Evolutionary conservation across 108 stramenopile genomes (phyloP).

Genomic region (Cyclotella cryptica): DNA sequence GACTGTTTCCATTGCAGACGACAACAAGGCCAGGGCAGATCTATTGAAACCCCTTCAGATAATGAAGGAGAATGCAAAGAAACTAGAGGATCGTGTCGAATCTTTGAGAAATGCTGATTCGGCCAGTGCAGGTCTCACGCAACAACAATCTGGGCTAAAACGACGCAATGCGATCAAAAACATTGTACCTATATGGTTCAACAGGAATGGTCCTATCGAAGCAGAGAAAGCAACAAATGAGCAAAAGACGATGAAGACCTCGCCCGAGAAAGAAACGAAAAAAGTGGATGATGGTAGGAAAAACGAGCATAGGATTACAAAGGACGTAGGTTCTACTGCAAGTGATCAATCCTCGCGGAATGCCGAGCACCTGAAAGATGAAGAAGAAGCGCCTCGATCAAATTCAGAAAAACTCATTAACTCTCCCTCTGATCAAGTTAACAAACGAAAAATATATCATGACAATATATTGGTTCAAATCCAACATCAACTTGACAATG

Average conservation of each 20-base stretch:
- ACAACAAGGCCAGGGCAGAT: conserved; percentile 30
- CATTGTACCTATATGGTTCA: conserved; percentile 49
- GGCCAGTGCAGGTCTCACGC: neutral
- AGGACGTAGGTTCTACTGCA: neutral
- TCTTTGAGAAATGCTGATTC: conserved; percentile 25
- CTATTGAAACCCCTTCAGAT: conserved; percentile 32
- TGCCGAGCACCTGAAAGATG: neutral
- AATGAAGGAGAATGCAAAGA: conserved; percentile 45
- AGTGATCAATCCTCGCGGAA: neutral
- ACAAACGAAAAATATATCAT: conserved; percentile 6
- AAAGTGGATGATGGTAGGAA: neutral
- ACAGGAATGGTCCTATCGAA: conserved; percentile 25
- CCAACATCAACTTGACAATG: conserved; percentile 35
- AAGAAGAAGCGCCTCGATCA: too few relatives aligned
- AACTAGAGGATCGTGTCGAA: conserved; percentile 37
- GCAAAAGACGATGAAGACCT: conserved; percentile 1
- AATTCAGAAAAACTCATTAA: neutral
- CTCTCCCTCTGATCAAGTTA: neutral
- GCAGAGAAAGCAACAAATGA: neutral
- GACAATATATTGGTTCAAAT: conserved; percentile 31
- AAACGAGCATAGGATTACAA: neutral
- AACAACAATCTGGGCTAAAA: conserved; percentile 20
- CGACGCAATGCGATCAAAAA: conserved; percentile 33
- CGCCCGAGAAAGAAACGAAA: conserved; percentile 1
- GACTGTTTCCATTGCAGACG: conserved; percentile 25